Percentiles rank a stretch among this genome's conserved stretches.
Evolutionary conservation across 345 rosid genomes (phyloP).

Genomic region (Eutrema japonicum): DNA sequence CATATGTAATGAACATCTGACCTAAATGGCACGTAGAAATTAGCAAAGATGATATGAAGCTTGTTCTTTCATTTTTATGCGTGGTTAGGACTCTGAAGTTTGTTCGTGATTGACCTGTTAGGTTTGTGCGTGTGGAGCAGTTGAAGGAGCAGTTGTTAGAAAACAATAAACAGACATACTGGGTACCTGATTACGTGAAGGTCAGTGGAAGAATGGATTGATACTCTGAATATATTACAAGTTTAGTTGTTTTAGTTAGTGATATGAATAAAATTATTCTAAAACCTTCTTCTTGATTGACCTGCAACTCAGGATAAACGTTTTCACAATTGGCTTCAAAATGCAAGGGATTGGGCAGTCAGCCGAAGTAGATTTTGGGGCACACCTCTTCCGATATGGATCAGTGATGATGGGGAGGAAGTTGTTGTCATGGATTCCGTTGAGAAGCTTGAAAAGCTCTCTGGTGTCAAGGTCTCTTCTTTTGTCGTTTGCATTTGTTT

Average conservation of each 20-base stretch:
- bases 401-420: conserved; percentile 87
- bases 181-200: conserved; percentile 99
- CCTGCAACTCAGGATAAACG: conserved; percentile 74
- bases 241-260: conserved; percentile 16
- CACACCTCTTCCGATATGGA: conserved; percentile 96
- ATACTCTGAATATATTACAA: conserved; percentile 10
- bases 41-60: conserved; percentile 5
- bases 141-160: conserved; percentile 80
- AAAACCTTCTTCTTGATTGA: conserved; percentile 27
- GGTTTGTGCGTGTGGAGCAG: conserved; percentile 93
- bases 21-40: conserved; percentile 5
- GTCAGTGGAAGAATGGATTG: conserved; percentile 44
- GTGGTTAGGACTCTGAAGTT: conserved; percentile 24
- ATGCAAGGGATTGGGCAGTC: conserved; percentile 98
- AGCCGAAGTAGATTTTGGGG: conserved; percentile 99
- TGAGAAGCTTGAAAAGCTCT: conserved; percentile 82
- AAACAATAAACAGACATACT: conserved; percentile 80
- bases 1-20: conserved; percentile 2
- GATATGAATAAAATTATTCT: conserved; percentile 7
- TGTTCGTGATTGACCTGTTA: conserved; percentile 39
- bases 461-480: conserved; percentile 77
- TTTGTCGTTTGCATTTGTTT: conserved; percentile 5
- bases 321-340: conserved; percentile 98
- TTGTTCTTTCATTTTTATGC: conserved; percentile 19
- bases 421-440: conserved; percentile 78